Conservation (phyloP, 192 early-diverging fungal species). For the Backusella tarrabulga region DNA sequence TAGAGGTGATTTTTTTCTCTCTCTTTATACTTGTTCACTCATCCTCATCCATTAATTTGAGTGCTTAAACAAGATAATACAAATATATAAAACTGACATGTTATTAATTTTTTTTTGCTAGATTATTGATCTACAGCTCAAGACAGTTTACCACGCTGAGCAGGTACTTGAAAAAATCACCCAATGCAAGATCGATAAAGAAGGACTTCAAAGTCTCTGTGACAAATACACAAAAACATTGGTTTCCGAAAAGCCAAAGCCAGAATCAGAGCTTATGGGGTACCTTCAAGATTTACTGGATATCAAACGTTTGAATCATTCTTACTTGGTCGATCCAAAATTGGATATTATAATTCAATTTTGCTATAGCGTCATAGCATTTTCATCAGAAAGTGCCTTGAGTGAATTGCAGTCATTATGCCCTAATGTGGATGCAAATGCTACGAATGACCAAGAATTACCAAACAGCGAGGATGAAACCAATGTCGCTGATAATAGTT, state of each 20-base stretch:
- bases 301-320: not conserved
- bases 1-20: conserved; percentile 32
- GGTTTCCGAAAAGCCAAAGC: not conserved
- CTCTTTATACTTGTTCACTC: no score
- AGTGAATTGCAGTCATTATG: not conserved
- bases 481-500: not conserved
- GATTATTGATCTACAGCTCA: not conserved
- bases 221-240: not conserved
- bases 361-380: not conserved
- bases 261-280: not conserved
- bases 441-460: not conserved
- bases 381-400: not conserved
- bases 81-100: not conserved
- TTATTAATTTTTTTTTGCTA: not conserved
- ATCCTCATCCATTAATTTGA: not conserved
- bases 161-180: not conserved
- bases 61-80: not conserved
- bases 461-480: not conserved
- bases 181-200: not conserved
- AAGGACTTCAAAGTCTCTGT: not conserved
- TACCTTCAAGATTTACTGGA: not conserved
- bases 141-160: not conserved
- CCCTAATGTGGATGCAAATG: not conserved
- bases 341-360: not conserved
- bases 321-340: not conserved